Evolutionary conservation across 768 basidiomycete genomes (phyloP).

Genomic region (Suillus cothurnatus): DNA sequence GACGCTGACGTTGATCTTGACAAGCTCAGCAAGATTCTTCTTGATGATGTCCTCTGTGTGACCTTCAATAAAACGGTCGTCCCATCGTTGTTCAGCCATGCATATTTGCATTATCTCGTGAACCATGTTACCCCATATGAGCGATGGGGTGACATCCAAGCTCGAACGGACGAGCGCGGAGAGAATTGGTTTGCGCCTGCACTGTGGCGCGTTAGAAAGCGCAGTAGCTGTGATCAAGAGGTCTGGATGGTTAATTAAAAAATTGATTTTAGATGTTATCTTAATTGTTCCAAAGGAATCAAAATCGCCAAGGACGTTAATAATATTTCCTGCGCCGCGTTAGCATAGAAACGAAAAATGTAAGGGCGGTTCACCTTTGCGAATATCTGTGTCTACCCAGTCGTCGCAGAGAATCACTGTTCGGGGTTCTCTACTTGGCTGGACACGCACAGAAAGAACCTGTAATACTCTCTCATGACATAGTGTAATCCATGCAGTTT

Average conservation of each 20-base stretch:
- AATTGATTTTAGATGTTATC: slow-evolving; percentile 63
- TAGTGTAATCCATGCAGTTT: background rate
- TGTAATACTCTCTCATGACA: slow-evolving; percentile 26
- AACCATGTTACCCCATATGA: slow-evolving; percentile 91
- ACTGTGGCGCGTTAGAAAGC: slow-evolving; percentile 80
- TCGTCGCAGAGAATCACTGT: slow-evolving; percentile 72
- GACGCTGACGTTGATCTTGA: slow-evolving; percentile 57
- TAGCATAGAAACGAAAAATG: background rate
- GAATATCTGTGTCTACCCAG: slow-evolving; percentile 70
- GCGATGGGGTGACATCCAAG: slow-evolving; percentile 61
- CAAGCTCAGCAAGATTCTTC: slow-evolving; percentile 58
- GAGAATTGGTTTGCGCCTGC: slow-evolving; percentile 85
- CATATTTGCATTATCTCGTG: slow-evolving; percentile 91
- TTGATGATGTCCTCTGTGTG: slow-evolving; percentile 58
- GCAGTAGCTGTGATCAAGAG: slow-evolving; percentile 89
- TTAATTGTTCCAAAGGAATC: slow-evolving; percentile 46
- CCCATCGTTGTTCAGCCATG: slow-evolving; percentile 63
- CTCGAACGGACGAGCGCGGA: slow-evolving; percentile 60
- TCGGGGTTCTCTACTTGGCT: slow-evolving; percentile 40
- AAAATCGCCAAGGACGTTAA: slow-evolving; percentile 71
- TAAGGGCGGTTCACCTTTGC: slow-evolving; percentile 46
- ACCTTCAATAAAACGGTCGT: slow-evolving; percentile 58
- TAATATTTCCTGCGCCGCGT: slow-evolving; percentile 62
- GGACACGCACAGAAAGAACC: slow-evolving; percentile 53
- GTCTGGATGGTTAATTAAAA: slow-evolving; percentile 91